Base-by-base conservation (phyloP, 176 grass and related monocot species). In the Cenchrus americanus region DNA sequence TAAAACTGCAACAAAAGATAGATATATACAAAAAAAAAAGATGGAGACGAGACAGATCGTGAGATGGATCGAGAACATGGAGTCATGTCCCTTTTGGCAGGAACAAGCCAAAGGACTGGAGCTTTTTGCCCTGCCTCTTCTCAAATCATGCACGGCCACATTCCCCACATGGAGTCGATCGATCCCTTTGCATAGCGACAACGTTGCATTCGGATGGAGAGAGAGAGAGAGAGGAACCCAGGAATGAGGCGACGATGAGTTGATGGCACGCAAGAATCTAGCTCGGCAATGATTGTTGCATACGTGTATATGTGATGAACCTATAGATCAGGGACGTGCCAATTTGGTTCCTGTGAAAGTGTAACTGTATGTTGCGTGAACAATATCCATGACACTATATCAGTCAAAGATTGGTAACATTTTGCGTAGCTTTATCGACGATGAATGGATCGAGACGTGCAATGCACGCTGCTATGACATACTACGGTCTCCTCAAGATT, bases 41-140 rank as follows among this genome's bases (percentile, higher is more conserved):
- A 48, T 14, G 77, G 30, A 14, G 46, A 80, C 48, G 17, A 37
- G 77, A 80, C 62, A 53, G 48, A 80, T 68, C 27, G 21, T 67
- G 62, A 22, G 62, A 66, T 37, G 0, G 41, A 71, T 65, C 11
- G 30, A 23, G 77, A 80, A 53, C 62, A 67, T 66, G 77, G 62
- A 80, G 62, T 5, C 78, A 67, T 42, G 47, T 10, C 30, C 78
- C 48, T 80, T 54, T 80, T 80, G 78, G 63, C 78, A 80, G 78
- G 48, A 53, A 80, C 63, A n/a, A 37, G 62, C 65, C 63, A 80
- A 80, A 80, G 63, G 32, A 34, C 50, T 41, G 78, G 54, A 80
- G 62, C 78, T 41, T 53, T 66, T 80, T 52, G 49, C 50, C 46
- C 62, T 65, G 46, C 46, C 27, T 62, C 27, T 62, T 80, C 47